These are phyloP conservation scores for Aurantiochytrium sp. DNA, from an alignment of 108 stramenopile species.

Conservation along the genomic window DNA sequence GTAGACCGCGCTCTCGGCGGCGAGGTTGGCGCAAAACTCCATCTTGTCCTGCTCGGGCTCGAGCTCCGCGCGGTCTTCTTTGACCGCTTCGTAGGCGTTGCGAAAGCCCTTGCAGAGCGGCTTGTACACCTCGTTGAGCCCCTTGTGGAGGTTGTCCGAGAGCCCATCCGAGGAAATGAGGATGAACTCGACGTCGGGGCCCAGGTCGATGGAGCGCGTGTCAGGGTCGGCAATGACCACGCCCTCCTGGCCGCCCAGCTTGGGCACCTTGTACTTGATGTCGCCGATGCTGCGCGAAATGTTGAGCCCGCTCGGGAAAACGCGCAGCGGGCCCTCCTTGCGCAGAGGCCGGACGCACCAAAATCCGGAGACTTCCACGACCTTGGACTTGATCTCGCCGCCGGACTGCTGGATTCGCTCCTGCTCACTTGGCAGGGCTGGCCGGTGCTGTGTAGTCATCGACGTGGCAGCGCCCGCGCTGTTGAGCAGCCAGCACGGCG, in stretches of 20 bases:
- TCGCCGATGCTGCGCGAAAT: constrained; percentile 9
- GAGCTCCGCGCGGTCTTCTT: neutral
- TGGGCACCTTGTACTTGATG: constrained; percentile 21
- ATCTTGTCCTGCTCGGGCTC: neutral
- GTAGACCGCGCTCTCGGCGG: neutral
- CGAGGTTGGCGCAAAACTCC: neutral
- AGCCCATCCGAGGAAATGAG: constrained; percentile 18
- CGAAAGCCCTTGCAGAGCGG: neutral
- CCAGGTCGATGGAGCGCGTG: neutral
- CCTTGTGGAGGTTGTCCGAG: constrained; percentile 17
- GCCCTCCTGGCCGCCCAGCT: neutral
- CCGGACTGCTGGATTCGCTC: neutral
- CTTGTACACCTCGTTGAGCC: neutral
- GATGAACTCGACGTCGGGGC: neutral
- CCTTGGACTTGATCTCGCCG: constrained; percentile 8
- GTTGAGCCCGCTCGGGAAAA: constrained; percentile 23
- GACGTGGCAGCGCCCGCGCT: neutral
- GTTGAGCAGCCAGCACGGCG: constrained; percentile 13
- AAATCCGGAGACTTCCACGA: neutral
- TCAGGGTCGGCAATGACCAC: neutral
- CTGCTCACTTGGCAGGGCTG: neutral
- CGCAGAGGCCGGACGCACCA: neutral
- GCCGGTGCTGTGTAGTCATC: constrained; percentile 1
- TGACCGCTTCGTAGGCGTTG: neutral
- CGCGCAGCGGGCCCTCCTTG: constrained; percentile 22